These are phyloP conservation scores for Nakazawaea sp. DNA, from an alignment of 805 yeast species.

Conservation along the genomic window DNA sequence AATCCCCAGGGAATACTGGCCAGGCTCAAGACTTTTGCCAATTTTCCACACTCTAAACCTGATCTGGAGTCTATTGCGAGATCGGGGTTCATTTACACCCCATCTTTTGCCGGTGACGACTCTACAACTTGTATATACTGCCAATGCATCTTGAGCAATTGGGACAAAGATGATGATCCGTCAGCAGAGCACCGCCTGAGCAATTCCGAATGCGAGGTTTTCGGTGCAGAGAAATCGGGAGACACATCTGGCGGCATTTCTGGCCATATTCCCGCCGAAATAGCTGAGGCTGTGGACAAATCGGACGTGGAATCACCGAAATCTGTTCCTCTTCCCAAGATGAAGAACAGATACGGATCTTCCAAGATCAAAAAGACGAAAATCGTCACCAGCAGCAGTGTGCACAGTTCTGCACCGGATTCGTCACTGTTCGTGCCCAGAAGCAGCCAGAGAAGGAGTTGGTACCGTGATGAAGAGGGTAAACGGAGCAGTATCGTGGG, in stretches of 20 bases:
- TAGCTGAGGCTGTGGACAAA: too few relatives aligned
- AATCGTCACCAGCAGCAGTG: constrained; percentile 5
- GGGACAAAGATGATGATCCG: constrained; percentile 67
- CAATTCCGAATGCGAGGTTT: constrained; percentile 34
- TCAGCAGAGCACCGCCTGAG: constrained; percentile 45
- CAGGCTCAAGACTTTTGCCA: constrained; percentile 31
- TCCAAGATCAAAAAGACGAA: constrained; percentile 8
- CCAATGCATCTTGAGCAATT: constrained; percentile 57
- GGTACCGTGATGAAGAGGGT: constrained; percentile 27
- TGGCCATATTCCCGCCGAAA: too few relatives aligned
- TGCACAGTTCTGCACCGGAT: constrained; percentile 1
- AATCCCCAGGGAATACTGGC: constrained; percentile 22
- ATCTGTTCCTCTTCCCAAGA: neutral
- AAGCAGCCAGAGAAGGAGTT: constrained; percentile 1
- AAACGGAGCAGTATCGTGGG: constrained; percentile 17
- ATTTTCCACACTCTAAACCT: constrained; percentile 43
- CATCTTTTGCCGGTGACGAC: constrained; percentile 40
- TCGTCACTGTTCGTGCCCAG: neutral
- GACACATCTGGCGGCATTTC: too few relatives aligned
- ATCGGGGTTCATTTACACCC: constrained; percentile 60
- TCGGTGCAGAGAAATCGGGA: too few relatives aligned
- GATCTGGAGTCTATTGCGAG: constrained; percentile 37
- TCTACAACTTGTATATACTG: constrained; percentile 61
- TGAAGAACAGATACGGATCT: constrained; percentile 6
- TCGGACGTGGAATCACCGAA: too few relatives aligned